Evolutionary conservation across 306 rosid species (phyloP), one percentile per base, ranked within the genome.

Genomic region (Parietaria judaica): DNA sequence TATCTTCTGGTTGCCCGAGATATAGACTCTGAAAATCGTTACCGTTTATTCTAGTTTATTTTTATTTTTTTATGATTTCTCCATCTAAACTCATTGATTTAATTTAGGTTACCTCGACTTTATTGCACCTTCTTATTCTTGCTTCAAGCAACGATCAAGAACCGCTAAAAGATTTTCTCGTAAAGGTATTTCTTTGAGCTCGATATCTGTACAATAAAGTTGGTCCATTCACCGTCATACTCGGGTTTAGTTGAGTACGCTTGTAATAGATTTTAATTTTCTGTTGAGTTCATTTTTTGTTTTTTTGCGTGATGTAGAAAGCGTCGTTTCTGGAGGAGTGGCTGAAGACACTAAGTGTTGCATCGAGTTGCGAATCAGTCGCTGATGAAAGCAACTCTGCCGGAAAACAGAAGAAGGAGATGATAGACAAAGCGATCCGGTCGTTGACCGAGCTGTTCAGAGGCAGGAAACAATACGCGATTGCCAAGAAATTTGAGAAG

Each of bases 101-200:
- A 23, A 39, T 43, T 66, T 89, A 92, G 98, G 54, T 92, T 61
- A 88, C 90, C 74, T 78, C 80, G 78, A 88, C 98, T 53, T 75
- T 92, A 88, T 72, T 92, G 66, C 98, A 92, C 45, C 66, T 86
- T 80, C 87, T 88, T 68, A 74, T 81, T 77, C 81, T 88, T 31
- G 68, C 85, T 48, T 79, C 92, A 51, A 72, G 78, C 73, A 66
- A 85, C 12, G 72, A 75, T 56, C 80, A 87, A 58, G 88, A 77
- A 47, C 76, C 72, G 16, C 74, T 88, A 57, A 83, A 83, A 79
- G 92, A 79, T 67, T 85, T 87, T 82, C 79, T 91, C 48, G 79
- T 85, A 48, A 80, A 85, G 84, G 97, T 69, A 37, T 9, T 50
- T 70, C 48, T 17, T 47, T 61, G 49, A 16, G 38, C 6, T 51